phyloP scores from a whole-genome alignment of 805 yeast genomes.

The Candida quercuum region DNA sequence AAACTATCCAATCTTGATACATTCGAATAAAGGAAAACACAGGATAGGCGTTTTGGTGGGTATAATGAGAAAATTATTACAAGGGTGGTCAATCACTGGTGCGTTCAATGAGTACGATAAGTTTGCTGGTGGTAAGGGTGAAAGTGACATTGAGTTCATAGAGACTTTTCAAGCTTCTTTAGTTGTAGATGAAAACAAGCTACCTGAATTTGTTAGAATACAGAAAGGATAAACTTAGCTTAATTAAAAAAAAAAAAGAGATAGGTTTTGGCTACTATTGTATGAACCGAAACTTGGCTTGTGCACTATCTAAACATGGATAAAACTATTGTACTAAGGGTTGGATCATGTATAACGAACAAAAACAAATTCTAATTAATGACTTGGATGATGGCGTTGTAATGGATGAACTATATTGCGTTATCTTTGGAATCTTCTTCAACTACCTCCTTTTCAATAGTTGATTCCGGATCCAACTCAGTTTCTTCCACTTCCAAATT shows the following conservation, averaged over 20 bases:
- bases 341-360: background rate
- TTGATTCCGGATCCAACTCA: background rate
- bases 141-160: conserved; percentile 83
- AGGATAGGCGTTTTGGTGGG: conserved; percentile 94
- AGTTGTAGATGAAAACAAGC: conserved; percentile 36
- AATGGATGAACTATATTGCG: no score
- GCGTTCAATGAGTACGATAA: conserved; percentile 90
- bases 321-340: no score
- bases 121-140: conserved; percentile 92
- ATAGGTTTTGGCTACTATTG: no score
- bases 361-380: background rate
- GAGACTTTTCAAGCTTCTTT: conserved; percentile 72
- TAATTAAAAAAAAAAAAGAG: no score
- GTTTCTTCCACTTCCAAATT: background rate
- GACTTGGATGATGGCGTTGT: no score
- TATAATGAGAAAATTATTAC: conserved; percentile 73
- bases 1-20: conserved; percentile 84
- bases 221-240: no score
- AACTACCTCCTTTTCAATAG: background rate
- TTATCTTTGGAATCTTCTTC: no score
- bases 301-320: no score
- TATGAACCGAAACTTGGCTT: no score
- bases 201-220: conserved; percentile 58
- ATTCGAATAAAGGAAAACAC: conserved; percentile 95
- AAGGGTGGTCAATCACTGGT: conserved; percentile 92